Evolutionary conservation across 192 early-diverging fungal species (phyloP), one percentile per base, ranked within the genome.

Genomic region (Spinellus fusiger): DNA sequence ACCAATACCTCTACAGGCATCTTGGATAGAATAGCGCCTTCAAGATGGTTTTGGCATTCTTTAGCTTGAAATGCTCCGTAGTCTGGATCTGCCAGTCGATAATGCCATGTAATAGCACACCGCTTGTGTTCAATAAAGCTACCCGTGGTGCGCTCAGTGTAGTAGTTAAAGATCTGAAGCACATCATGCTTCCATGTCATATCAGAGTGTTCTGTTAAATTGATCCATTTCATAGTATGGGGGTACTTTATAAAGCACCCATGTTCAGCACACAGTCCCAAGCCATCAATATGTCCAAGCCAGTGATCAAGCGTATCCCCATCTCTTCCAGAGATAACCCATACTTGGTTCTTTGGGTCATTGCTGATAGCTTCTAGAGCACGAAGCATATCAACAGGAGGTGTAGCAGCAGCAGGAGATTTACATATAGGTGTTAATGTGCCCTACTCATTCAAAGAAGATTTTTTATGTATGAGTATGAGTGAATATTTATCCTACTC

Each of bases 61-160:
- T 96, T 95, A 26, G 93, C 89, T 77, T 99, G 97, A 84, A 98
- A 99, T 32, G 77, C 79, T 47, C 89, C 97, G 75, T 93, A 99
- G 49, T 91, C 89, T 1, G 93, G 94, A 73, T 99, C 97, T 9
- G 94, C 89, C 54, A 91, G 78, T 47, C 96, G 87, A 79, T 91
- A 99, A 70, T 99, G 96, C 96, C 96, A 99, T 31, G 95, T 97
- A 26, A 99, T 85, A 23, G 95, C 89, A 4, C 85, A 90, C 29
- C 86, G 77, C 73, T 99, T 99, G 71, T 90, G 84, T 49, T 98
- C 96, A 40, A 96, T 86, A 64, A 91, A 91, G 3, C 91, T 89
- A 40, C 94, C 96, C 54, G 89, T 89, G 18, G 97, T 99, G 35
- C 97, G 85, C 68, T 98, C 97, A 0, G 90, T 94, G 69, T 93